A percentile compares a stretch with the other conserved stretches of the same genome.
phyloP scores from a whole-genome alignment of 2,329 filamentous ascomycete genomes.

The Aspergillus sp. region DNA sequence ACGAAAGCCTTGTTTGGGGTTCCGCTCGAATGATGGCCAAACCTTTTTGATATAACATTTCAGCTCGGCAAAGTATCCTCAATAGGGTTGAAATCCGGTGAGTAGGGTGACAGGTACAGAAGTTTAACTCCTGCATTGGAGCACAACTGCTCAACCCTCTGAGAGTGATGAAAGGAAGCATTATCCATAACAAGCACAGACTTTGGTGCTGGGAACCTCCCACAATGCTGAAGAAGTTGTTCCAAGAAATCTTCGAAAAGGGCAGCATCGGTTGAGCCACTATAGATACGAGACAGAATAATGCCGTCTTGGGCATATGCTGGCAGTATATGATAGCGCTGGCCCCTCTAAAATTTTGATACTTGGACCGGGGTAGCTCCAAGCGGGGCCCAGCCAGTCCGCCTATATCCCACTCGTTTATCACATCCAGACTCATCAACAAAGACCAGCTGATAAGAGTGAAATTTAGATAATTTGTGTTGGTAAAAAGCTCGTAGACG shows the following conservation, averaged over 20 bases:
- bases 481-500: no score
- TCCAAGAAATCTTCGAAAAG: slow-evolving; percentile 3
- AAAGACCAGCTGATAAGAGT: no score
- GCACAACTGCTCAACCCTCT: background rate
- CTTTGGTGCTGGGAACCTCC: background rate
- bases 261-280: background rate
- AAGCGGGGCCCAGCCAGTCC: no score
- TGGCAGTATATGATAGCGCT: no score
- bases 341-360: no score
- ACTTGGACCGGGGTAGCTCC: no score
- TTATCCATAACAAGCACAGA: slow-evolving; percentile 6
- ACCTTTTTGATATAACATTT: background rate
- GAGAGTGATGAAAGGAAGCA: background rate
- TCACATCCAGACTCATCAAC: no score
- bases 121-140: background rate
- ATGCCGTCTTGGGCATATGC: no score
- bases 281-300: background rate
- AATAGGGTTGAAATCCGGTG: background rate
- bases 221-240: slow-evolving; percentile 1
- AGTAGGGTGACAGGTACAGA: background rate
- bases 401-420: no score
- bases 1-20: background rate
- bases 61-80: background rate
- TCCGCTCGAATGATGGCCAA: background rate
- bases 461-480: no score